phyloP scores from a whole-genome alignment of 2,329 filamentous ascomycete genomes.

The Cyanodermella asteris region DNA sequence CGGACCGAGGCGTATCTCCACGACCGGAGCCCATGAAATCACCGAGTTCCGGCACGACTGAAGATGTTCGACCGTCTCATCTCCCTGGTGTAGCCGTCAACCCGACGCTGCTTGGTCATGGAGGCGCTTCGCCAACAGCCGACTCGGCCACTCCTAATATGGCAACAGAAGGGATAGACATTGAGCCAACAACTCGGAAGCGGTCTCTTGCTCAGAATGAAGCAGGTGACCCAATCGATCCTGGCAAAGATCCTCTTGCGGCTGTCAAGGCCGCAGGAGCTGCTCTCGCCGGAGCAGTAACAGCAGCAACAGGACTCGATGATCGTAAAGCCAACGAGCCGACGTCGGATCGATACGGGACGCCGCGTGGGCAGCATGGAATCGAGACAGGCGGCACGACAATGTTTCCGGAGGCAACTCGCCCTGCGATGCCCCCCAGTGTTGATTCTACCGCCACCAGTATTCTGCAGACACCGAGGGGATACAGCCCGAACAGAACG shows the following conservation, averaged over 20 bases:
- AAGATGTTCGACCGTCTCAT: too few relatives aligned
- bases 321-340: background rate
- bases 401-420: conserved; percentile 2
- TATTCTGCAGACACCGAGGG: background rate
- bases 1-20: too few relatives aligned
- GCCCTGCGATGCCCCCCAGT: background rate
- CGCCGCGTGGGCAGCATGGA: background rate
- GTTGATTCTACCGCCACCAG: background rate
- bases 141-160: too few relatives aligned
- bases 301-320: conserved; percentile 8
- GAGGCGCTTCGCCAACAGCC: too few relatives aligned
- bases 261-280: conserved; percentile 24
- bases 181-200: too few relatives aligned
- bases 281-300: conserved; percentile 25
- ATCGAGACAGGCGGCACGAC: conserved; percentile 6
- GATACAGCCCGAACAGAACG: too few relatives aligned
- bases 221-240: too few relatives aligned
- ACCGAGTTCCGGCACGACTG: too few relatives aligned
- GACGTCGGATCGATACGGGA: conserved; percentile 1
- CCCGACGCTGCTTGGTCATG: too few relatives aligned
- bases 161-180: background rate
- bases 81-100: too few relatives aligned
- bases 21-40: too few relatives aligned
- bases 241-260: conserved; percentile 15
- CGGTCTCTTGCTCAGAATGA: conserved; percentile 5